These are phyloP conservation scores for Saraca asoca DNA, from an alignment of 331 rosid species.

Conservation along the genomic window DNA sequence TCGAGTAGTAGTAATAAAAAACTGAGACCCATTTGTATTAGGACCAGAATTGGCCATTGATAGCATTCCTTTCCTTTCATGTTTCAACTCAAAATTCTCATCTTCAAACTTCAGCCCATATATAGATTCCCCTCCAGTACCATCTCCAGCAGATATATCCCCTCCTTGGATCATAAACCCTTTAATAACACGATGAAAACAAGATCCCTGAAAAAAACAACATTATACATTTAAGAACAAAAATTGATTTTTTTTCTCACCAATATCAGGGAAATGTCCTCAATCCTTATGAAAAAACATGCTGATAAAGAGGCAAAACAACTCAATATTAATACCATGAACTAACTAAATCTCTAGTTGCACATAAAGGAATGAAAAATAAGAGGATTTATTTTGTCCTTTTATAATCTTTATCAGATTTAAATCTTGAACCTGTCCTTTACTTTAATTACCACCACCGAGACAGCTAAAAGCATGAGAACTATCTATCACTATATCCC, in stretches of 20 bases:
- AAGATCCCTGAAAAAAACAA: constrained; percentile 61
- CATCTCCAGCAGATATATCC: constrained; percentile 90
- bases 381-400: constrained; percentile 1
- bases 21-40: constrained; percentile 84
- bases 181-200: constrained; percentile 78
- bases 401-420: background rate
- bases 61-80: constrained; percentile 94
- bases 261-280: background rate
- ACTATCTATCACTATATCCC: constrained; percentile 1
- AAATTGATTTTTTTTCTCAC: background rate
- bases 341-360: background rate
- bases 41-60: constrained; percentile 93
- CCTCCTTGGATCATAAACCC: constrained; percentile 95
- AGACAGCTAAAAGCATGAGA: constrained; percentile 16
- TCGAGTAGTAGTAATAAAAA: constrained; percentile 83
- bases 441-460: background rate
- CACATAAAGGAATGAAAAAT: background rate
- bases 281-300: background rate
- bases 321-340: constrained; percentile 1
- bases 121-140: constrained; percentile 90
- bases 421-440: constrained; percentile 1
- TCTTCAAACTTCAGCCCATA: constrained; percentile 84
- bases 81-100: constrained; percentile 86
- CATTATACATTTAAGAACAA: constrained; percentile 11
- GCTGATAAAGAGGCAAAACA: background rate